A percentile compares a stretch with the other conserved stretches of the same genome.
phyloP scores from a whole-genome alignment of 164 flowering plant species.

The Vitis vinifera region ASM3070453v1 NC_081806.1:11871501-11872000 shows the following conservation, averaged over 20 bases:
- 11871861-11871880: slow-evolving; percentile 31
- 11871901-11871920: background rate
- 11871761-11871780: background rate
- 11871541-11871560: too few relatives aligned
- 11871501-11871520: too few relatives aligned
- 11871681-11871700: background rate
- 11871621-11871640: background rate
- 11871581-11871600: too few relatives aligned
- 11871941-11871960: too few relatives aligned
- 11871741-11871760: background rate
- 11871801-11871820: slow-evolving; percentile 50
- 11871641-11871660: background rate
- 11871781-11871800: slow-evolving; percentile 41
- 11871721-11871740: background rate
- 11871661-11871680: background rate
- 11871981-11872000: too few relatives aligned
- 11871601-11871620: too few relatives aligned
- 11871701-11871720: background rate
- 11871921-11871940: background rate
- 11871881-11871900: slow-evolving; percentile 34
- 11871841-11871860: slow-evolving; percentile 38
- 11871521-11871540: too few relatives aligned
- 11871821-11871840: slow-evolving; percentile 51
- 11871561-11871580: too few relatives aligned
- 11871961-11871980: too few relatives aligned